phyloP scores from a whole-genome alignment of 495 filamentous ascomycete species.

The Astrothelium macrocarpum region DNA sequence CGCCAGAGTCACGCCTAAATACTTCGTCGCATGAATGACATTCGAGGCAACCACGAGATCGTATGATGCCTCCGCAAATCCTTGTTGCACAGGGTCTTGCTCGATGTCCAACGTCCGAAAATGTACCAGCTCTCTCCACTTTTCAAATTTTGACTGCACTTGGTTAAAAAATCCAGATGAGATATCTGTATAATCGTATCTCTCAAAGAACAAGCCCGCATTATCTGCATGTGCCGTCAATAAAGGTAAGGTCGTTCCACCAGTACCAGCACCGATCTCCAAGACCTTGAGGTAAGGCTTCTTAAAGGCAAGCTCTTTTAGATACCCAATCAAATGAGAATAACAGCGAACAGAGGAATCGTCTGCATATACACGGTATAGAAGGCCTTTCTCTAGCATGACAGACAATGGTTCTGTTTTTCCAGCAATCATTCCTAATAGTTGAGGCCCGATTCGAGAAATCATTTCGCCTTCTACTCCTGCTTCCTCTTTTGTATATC shows the following conservation, averaged over 20 bases:
- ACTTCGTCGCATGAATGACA: conserved; percentile 15
- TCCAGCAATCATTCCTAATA: conserved; percentile 4
- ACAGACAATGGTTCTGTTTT: conserved; percentile 9
- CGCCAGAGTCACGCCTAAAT: conserved; percentile 6
- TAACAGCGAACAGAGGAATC: not conserved
- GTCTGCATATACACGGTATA: conserved; percentile 11
- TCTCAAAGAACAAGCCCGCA: not conserved
- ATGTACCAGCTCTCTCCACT: conserved; percentile 3
- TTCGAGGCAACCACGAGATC: conserved; percentile 18
- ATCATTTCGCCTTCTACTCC: not conserved
- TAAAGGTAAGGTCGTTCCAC: conserved; percentile 4
- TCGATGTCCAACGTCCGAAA: conserved; percentile 18
- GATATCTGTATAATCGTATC: conserved; percentile 20
- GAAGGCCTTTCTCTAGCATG: conserved; percentile 8
- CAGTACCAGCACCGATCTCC: conserved; percentile 21
- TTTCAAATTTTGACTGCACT: conserved; percentile 10
- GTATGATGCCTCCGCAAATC: conserved; percentile 12
- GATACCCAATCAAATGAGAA: not conserved
- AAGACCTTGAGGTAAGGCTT: conserved; percentile 16
- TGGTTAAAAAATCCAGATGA: conserved; percentile 15
- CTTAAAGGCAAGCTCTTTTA: conserved; percentile 7
- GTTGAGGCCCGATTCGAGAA: conserved; percentile 6
- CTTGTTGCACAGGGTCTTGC: conserved; percentile 16
- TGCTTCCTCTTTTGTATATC: too few relatives aligned
- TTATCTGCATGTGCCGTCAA: not conserved